Evolutionary conservation across 2,329 filamentous ascomycete genomes (phyloP), one percentile per base, ranked within the genome.

Genomic region (Zymoseptoria pseudotritici): DNA sequence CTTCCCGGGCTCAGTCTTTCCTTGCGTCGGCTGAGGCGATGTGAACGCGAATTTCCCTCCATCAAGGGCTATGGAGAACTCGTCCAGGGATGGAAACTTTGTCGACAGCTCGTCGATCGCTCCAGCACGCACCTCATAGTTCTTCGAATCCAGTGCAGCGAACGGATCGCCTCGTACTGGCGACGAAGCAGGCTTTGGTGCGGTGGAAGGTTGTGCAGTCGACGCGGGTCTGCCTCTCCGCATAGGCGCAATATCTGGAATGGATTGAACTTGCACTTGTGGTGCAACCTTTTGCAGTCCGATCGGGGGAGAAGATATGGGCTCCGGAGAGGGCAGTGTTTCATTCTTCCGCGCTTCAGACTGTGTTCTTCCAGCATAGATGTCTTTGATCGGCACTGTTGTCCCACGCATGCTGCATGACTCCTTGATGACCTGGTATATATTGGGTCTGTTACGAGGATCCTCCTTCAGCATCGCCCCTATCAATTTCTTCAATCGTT

Each of bases 171-270:
- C 86, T 64, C 86, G 83, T 66, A 86, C 83, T 0, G 90, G 88
- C 4, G 89, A 91, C 46, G 17, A 51, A 61, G 19, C 56, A 52
- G 20, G 46, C 58, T 57, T 82, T 61, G 67, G 74, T 77, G 73
- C 72, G 75, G 64, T 74, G 67, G 68, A 66, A 3, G 63, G 55
- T 55, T 75, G 71, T 59, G 79, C 78, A 22, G 76, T 73, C 60
- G 80, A 78, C 19, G 77, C 82, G 4, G 91, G 89, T 62, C 91
- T 82, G 3, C 94, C 94, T 76, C 94, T 84, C 62, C 94, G 85
- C 94, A 97, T 97, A 0, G 93, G 94, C 46, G 89, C 86, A 63
- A 99, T 91, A 22, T 97, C 91, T 8, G 94, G 94, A 58, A 97
- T 86, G 8, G 82, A 79, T 66, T 88, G 84, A 57, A 88, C 84